A percentile compares a stretch with the other conserved stretches of the same genome.
Evolutionary conservation across 768 basidiomycete species (phyloP).

Genomic region (Mycena sanguinolenta): DNA sequence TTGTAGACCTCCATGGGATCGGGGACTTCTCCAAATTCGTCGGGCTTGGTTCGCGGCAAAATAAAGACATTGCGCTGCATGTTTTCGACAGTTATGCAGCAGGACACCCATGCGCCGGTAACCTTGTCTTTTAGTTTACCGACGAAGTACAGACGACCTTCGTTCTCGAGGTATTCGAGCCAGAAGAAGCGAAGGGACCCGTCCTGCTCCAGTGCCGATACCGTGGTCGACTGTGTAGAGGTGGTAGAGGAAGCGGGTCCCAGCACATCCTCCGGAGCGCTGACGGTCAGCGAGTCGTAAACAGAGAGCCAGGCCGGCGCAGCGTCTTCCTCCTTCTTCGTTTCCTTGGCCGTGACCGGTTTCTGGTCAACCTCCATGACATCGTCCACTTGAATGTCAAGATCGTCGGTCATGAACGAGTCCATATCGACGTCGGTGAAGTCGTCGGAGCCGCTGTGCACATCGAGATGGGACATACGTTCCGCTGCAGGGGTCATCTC

Average conservation of each 20-base stretch:
- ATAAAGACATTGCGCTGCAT: constrained; percentile 93
- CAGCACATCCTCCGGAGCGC: constrained; percentile 66
- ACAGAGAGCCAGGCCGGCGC: constrained; percentile 80
- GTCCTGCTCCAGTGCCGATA: constrained; percentile 83
- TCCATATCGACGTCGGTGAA: constrained; percentile 71
- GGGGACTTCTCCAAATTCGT: constrained; percentile 75
- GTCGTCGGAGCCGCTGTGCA: constrained; percentile 66
- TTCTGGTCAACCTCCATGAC: constrained; percentile 48
- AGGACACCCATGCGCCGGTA: constrained; percentile 80
- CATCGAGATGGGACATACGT: constrained; percentile 69
- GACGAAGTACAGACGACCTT: constrained; percentile 88
- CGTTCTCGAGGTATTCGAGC: constrained; percentile 93
- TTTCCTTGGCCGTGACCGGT: constrained; percentile 36
- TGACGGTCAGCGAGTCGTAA: constrained; percentile 78
- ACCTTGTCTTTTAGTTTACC: constrained; percentile 91
- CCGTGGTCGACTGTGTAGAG: constrained; percentile 51
- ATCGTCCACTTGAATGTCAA: constrained; percentile 52
- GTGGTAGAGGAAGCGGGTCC: constrained; percentile 59
- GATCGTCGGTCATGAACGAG: constrained; percentile 72
- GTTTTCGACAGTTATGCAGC: constrained; percentile 86
- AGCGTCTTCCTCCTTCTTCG: constrained; percentile 61
- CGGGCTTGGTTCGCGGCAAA: constrained; percentile 77
- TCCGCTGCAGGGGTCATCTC: constrained; percentile 69
- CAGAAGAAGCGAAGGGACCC: constrained; percentile 94
- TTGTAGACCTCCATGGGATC: constrained; percentile 77